Evolutionary conservation across 2,329 filamentous ascomycete species (phyloP), one percentile per base, ranked within the genome.

Genomic region (Epichloe aotearoae): DNA sequence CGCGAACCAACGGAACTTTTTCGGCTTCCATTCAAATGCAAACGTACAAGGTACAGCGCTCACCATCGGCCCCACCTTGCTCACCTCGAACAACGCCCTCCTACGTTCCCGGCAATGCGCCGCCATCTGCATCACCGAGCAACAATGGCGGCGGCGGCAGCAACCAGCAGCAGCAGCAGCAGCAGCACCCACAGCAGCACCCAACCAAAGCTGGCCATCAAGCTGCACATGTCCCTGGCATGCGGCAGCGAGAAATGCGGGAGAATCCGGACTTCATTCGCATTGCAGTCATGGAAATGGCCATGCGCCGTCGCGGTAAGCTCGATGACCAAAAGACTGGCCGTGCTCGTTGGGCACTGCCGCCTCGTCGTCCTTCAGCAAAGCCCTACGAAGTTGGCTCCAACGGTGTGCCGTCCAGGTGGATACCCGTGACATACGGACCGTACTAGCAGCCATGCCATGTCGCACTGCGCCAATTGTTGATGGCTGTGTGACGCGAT

Each of bases 21-120:
- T 82, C 79, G 14, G 80, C 82, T 26, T 84, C 82, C 2, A 84
- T 85, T 52, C 81, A 84, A 62, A 83, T 85, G 81, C 80, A 83
- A 59, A 85, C 82, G 0, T 85, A 85, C 69, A 80, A 79, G 60
- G 73, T 80, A 36, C 74, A 74, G 58, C 72, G 72, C 37, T 73
- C 72, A 30, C 70, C 68, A 54, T 68, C 67, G 48, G 58, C 64
- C 39, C 58, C 66, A 20, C 53, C 62, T 30, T 30, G 26, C n/a
- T 57, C 59, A n/a, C 54, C 55, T 15, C 65, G 65, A 46, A 57
- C 60, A 46, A 57, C 60, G 48, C 56, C 62, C 39, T 14, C 17
- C 26, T 23, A 11, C 2, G 20, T 34, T 1, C 17, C 37, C 33
- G 26, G 5, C 8, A 10, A 33, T 26, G 20, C n/a, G 37, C 7